Evolutionary conservation across 306 rosid genomes (phyloP).

Genomic region (Elaeagnus macrophylla): DNA sequence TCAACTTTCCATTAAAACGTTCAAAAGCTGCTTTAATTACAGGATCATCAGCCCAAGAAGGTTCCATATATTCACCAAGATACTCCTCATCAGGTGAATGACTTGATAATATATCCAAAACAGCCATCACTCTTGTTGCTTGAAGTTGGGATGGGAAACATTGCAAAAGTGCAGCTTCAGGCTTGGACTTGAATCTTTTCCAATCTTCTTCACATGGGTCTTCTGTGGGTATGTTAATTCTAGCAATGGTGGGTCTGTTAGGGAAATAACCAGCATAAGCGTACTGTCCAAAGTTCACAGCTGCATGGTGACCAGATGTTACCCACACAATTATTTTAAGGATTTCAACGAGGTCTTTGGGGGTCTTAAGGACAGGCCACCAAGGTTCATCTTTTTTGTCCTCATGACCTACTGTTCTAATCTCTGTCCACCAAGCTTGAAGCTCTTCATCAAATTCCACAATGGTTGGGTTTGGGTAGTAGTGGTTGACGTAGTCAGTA

Average conservation of each 20-base stretch:
- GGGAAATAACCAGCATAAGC: constrained; percentile 32
- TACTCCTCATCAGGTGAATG: constrained; percentile 38
- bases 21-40: constrained; percentile 28
- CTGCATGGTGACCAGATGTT: constrained; percentile 31
- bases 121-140: constrained; percentile 29
- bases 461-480: constrained; percentile 18
- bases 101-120: constrained; percentile 22
- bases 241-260: constrained; percentile 29
- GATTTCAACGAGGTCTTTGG: constrained; percentile 17
- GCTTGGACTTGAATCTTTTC: constrained; percentile 17
- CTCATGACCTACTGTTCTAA: constrained; percentile 27
- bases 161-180: constrained; percentile 20
- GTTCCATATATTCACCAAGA: constrained; percentile 20
- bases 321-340: constrained; percentile 30
- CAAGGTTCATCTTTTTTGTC: constrained; percentile 38
- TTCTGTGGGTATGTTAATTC: constrained; percentile 27
- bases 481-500: constrained; percentile 27
- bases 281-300: constrained; percentile 35
- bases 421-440: constrained; percentile 41
- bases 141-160: constrained; percentile 35
- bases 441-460: constrained; percentile 26
- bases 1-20: constrained; percentile 18
- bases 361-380: constrained; percentile 29
- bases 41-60: constrained; percentile 24
- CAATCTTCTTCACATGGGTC: constrained; percentile 18